A percentile compares a stretch with the other conserved stretches of the same genome.
Conservation (phyloP, 2,329 filamentous ascomycete species). For the Alternaria brassicicola region DNA sequence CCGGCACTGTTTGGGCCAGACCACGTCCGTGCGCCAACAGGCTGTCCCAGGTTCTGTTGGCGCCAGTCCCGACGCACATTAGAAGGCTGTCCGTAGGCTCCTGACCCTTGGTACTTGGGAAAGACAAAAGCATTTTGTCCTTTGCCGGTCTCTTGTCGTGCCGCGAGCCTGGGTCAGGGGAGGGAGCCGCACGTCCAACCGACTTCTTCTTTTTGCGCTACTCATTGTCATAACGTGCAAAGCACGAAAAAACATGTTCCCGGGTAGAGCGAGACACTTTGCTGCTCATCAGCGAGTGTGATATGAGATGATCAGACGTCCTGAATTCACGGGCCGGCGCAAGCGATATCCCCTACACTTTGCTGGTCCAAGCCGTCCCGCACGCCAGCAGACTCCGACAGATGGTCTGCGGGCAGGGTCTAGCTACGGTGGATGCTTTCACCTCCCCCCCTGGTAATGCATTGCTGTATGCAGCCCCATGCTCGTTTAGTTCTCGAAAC, state of each 20-base stretch:
- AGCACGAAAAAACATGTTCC: constrained; percentile 13
- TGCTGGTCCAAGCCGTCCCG: constrained; percentile 50
- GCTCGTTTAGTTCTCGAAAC: constrained; percentile 37
- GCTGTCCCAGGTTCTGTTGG: constrained; percentile 35
- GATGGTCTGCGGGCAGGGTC: constrained; percentile 43
- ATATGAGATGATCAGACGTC: constrained; percentile 13
- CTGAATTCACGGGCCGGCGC: constrained; percentile 40
- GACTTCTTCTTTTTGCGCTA: constrained; percentile 14
- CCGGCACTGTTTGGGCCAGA: constrained; percentile 41
- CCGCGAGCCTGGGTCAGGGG: constrained; percentile 43
- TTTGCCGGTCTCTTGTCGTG: constrained; percentile 37
- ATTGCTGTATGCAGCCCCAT: constrained; percentile 44
- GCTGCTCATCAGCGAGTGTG: constrained; percentile 21
- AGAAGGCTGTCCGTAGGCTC: constrained; percentile 28
- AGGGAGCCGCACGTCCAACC: constrained; percentile 43
- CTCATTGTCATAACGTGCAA: constrained; percentile 1
- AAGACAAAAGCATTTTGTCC: constrained; percentile 35
- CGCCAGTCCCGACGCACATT: constrained; percentile 45
- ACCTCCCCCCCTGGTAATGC: constrained; percentile 36
- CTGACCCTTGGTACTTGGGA: constrained; percentile 45
- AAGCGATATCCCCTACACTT: constrained; percentile 46
- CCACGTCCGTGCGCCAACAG: constrained; percentile 38
- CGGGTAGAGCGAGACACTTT: constrained; percentile 9
- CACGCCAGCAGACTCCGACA: constrained; percentile 46
- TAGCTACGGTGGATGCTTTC: constrained; percentile 41